Percentiles rank a stretch among this genome's conserved stretches.
These are phyloP conservation scores for Lodderomyces margitis DNA, from an alignment of 1,139 yeast genomes.

Conservation along the genomic window DNA sequence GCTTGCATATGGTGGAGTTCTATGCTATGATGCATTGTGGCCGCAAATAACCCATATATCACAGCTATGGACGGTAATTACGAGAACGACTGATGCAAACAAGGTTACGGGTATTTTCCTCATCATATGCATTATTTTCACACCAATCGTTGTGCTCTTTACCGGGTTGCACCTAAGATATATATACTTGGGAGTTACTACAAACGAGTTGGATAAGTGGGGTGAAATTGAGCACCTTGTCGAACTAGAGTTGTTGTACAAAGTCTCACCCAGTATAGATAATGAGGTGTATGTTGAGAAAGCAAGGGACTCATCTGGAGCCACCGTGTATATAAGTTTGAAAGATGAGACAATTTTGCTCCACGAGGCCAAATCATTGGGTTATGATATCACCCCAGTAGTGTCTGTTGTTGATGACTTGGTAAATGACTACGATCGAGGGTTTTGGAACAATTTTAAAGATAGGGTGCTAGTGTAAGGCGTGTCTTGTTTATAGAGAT, in stretches of 20 bases:
- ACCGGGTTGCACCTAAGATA: constrained; percentile 59
- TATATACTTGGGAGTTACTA: constrained; percentile 80
- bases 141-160: constrained; percentile 56
- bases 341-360: constrained; percentile 22
- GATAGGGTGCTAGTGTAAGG: constrained; percentile 17
- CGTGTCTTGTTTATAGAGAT: too few relatives aligned
- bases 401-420: constrained; percentile 44
- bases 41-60: constrained; percentile 3
- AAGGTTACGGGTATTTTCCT: constrained; percentile 51
- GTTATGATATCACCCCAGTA: constrained; percentile 26
- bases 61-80: constrained; percentile 26
- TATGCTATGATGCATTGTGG: constrained; percentile 35
- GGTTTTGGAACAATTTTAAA: constrained; percentile 50
- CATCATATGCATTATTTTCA: constrained; percentile 52
- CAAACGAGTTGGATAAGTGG: constrained; percentile 89
- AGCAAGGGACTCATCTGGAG: constrained; percentile 12
- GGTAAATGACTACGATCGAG: constrained; percentile 66
- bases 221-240: constrained; percentile 63
- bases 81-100: constrained; percentile 30
- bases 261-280: constrained; percentile 12
- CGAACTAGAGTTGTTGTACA: constrained; percentile 30
- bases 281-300: constrained; percentile 18
- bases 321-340: constrained; percentile 28
- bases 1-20: constrained; percentile 58
- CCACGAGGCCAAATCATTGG: constrained; percentile 11